Evolutionary conservation across 2,329 filamentous ascomycete genomes (phyloP), one percentile per base, ranked within the genome.

Genomic region (Zalaria obscura): DNA sequence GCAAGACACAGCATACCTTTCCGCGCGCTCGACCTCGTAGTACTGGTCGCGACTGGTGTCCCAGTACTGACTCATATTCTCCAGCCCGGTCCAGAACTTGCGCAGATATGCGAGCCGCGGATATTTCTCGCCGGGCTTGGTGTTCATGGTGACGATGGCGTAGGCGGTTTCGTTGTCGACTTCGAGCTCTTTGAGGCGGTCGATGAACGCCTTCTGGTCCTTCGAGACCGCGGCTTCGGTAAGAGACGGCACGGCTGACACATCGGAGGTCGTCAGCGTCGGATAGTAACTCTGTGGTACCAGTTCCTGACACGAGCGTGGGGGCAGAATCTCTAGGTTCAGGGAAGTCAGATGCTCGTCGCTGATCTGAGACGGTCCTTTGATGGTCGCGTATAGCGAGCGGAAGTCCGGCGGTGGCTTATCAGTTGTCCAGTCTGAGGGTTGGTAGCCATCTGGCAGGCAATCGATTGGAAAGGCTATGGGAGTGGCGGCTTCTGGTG

Each of bases 1-100:
- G 18, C 18, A 18, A 18, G 18, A 18, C 18, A 18, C 18, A 18
- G 18, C 18, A 18, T 18, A 2, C 18, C 18, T 18, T 18, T 18
- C 18, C 18, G 18, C 18, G 39, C 47, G 40, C 11, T 48, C 48
- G 4, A 57, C 52, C 11, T 58, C 54, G 35, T 66, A 66, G 53
- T 76, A 76, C 27, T 75, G 57, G 48, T 80, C 76, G 38, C 70
- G 52, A 44, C 68, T 75, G 33, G 63, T 64, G 51, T 80, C 76
- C 75, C 76, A 80, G 51, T 76, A 79, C 47, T 74, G 71, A 10
- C 72, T 64, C 66, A 79, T 66, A 31, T 66, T 68, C 48, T 78
- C 72, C 40, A 80, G 60, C 2, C 66, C 69, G 40, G 68, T 65
- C 68, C 71, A 80, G 55, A 80, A 79, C 42, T 72, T 75, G 40